Evolutionary conservation across 1,284 basidiomycete genomes (phyloP).

Genomic region (Ustilago vetiveriae): DNA sequence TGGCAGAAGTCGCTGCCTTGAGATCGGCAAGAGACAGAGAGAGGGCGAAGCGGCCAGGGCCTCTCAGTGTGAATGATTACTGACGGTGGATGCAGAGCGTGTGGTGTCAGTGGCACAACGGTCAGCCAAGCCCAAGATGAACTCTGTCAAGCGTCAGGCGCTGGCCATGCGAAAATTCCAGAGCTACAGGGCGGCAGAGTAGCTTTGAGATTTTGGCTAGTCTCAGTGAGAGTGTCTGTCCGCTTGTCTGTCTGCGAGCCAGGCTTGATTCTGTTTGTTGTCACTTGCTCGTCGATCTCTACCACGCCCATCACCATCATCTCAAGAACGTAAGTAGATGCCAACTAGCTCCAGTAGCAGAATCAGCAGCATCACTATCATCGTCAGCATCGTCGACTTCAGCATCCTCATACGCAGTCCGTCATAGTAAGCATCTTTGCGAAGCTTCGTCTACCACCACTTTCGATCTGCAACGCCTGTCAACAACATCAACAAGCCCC

Average conservation of each 20-base stretch:
- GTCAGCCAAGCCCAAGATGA: too few relatives aligned
- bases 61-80: too few relatives aligned
- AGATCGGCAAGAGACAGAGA: too few relatives aligned
- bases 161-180: too few relatives aligned
- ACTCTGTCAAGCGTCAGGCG: too few relatives aligned
- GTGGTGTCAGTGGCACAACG: too few relatives aligned
- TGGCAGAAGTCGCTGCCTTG: too few relatives aligned
- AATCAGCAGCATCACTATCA: conserved; percentile 13
- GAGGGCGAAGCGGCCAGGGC: too few relatives aligned
- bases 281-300: conserved; percentile 22
- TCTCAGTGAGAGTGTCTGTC: background rate
- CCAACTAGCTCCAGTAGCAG: conserved; percentile 1
- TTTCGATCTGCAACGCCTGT: background rate
- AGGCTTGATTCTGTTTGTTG: conserved; percentile 6
- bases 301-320: conserved; percentile 45
- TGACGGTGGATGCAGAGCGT: too few relatives aligned
- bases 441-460: background rate
- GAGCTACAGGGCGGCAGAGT: too few relatives aligned
- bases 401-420: conserved; percentile 5
- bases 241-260: background rate
- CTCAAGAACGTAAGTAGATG: conserved; percentile 51
- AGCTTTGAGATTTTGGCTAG: too few relatives aligned
- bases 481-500: too few relatives aligned
- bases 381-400: conserved; percentile 3
- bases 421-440: background rate